Evolutionary conservation across 306 rosid genomes (phyloP).

Genomic region (Begonia loranthoides): DNA sequence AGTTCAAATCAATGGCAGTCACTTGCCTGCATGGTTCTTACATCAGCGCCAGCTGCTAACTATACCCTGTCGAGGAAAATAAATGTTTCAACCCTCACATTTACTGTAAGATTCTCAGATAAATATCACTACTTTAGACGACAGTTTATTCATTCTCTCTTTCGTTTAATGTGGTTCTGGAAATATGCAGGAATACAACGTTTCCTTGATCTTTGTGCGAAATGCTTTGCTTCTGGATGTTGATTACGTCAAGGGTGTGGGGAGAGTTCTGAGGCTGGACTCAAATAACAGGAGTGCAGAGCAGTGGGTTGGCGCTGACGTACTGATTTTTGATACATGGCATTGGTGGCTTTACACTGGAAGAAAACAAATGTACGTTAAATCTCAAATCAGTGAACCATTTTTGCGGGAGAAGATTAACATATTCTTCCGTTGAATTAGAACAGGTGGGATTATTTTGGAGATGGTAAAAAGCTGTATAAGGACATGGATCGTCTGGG

Average conservation of each 20-base stretch:
- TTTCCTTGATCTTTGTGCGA: conserved; percentile 45
- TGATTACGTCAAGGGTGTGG: conserved; percentile 28
- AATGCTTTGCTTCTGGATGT: conserved; percentile 80
- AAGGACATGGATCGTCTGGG: conserved; percentile 10
- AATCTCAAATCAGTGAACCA: neutral
- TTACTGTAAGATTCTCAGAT: conserved; percentile 30
- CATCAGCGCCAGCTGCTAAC: conserved; percentile 38
- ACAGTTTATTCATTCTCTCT: neutral
- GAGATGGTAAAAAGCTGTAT: conserved; percentile 4
- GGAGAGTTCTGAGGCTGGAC: conserved; percentile 50
- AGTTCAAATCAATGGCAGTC: conserved; percentile 57
- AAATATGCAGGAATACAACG: conserved; percentile 60
- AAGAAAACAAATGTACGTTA: conserved; percentile 50
- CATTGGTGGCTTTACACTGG: conserved; percentile 97
- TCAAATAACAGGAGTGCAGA: conserved; percentile 43
- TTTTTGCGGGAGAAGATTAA: neutral
- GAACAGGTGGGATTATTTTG: conserved; percentile 37
- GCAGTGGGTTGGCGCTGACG: conserved; percentile 72
- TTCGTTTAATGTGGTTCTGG: neutral
- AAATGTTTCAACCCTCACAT: conserved; percentile 30
- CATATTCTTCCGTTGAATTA: neutral
- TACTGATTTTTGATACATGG: conserved; percentile 82
- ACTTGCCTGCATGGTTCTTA: conserved; percentile 45
- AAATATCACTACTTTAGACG: neutral
- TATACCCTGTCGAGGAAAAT: conserved; percentile 26